Conservation (phyloP, 148 eudicot species). For the Rhododendron simsii region DNA sequence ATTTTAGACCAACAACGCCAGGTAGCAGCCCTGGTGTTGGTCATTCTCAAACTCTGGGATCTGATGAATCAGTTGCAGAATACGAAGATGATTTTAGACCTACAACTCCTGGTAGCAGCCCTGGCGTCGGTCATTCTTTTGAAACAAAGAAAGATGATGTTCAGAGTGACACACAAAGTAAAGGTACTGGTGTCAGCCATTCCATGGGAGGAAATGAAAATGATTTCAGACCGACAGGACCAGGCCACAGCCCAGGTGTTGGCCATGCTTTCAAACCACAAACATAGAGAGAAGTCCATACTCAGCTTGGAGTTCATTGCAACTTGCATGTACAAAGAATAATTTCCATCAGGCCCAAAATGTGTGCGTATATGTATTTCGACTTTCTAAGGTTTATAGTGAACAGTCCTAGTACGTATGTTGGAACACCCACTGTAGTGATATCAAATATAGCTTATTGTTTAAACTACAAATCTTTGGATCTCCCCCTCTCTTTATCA, state of each 20-base stretch:
- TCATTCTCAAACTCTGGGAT: conserved; percentile 18
- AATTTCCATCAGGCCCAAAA: not conserved
- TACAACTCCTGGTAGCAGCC: conserved; percentile 7
- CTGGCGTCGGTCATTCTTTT: conserved; percentile 8
- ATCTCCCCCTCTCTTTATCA: not conserved
- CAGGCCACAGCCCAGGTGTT: conserved; percentile 56
- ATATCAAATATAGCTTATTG: not conserved
- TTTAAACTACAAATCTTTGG: not conserved
- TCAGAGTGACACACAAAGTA: not conserved
- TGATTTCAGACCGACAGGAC: not conserved
- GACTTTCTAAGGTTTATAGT: not conserved
- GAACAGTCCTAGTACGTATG: not conserved
- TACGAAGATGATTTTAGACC: conserved; percentile 6
- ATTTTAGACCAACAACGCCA: conserved; percentile 41
- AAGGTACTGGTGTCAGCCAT: not conserved
- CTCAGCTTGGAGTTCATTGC: not conserved
- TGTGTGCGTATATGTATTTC: not conserved
- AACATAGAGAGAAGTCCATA: conserved; percentile 26
- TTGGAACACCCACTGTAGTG: not conserved
- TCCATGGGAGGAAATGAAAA: conserved; percentile 1
- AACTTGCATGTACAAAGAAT: not conserved
- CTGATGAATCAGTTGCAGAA: not conserved
- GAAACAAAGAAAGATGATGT: conserved; percentile 26
- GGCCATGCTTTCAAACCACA: conserved; percentile 36
- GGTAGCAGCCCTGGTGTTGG: conserved; percentile 62